A percentile compares a stretch with the other conserved stretches of the same genome.
These are phyloP conservation scores for Staphylotrichum longicolle DNA, from an alignment of 495 filamentous ascomycete genomes.

Conservation along the genomic window DNA sequence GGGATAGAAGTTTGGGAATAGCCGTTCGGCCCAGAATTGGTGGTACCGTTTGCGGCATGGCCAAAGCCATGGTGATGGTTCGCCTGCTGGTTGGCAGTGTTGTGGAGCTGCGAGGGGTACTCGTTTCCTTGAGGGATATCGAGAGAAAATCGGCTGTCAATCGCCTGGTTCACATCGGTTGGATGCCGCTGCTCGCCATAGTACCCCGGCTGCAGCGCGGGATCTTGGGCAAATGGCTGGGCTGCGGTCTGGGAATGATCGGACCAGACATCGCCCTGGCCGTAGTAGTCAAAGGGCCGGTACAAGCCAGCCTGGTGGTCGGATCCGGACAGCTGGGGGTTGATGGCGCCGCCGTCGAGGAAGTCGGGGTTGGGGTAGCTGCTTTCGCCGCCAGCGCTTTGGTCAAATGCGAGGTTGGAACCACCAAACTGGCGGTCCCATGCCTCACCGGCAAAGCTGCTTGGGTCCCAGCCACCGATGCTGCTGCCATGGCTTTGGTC, in stretches of 20 bases:
- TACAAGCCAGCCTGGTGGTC: slow-evolving; percentile 24
- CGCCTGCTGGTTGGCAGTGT: slow-evolving; percentile 20
- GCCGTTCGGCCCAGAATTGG: slow-evolving; percentile 17
- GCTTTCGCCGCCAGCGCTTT: slow-evolving; percentile 19
- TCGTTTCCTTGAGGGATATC: slow-evolving; percentile 19
- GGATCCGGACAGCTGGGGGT: slow-evolving; percentile 26
- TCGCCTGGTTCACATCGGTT: slow-evolving; percentile 17
- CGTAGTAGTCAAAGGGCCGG: slow-evolving; percentile 23
- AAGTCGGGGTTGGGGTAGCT: slow-evolving; percentile 28
- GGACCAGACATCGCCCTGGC: slow-evolving; percentile 26
- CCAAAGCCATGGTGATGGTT: slow-evolving; percentile 20
- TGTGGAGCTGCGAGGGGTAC: slow-evolving; percentile 22
- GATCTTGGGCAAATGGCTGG: slow-evolving; percentile 24
- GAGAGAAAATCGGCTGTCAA: slow-evolving; percentile 27
- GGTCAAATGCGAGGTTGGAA: slow-evolving; percentile 20
- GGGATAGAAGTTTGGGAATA: slow-evolving; percentile 23
- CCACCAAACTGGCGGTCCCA: slow-evolving; percentile 31
- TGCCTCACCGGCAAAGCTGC: slow-evolving; percentile 17
- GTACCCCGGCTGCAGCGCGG: slow-evolving; percentile 18
- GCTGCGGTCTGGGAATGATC: slow-evolving; percentile 15
- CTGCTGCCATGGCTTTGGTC: slow-evolving; percentile 28
- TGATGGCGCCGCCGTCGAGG: slow-evolving; percentile 16
- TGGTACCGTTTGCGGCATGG: slow-evolving; percentile 8
- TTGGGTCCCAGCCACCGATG: slow-evolving; percentile 30
- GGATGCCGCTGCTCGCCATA: slow-evolving; percentile 25